These are phyloP conservation scores for Babesia ovata DNA, from an alignment of 169 alveolate genomes.

Conservation along the genomic window DNA sequence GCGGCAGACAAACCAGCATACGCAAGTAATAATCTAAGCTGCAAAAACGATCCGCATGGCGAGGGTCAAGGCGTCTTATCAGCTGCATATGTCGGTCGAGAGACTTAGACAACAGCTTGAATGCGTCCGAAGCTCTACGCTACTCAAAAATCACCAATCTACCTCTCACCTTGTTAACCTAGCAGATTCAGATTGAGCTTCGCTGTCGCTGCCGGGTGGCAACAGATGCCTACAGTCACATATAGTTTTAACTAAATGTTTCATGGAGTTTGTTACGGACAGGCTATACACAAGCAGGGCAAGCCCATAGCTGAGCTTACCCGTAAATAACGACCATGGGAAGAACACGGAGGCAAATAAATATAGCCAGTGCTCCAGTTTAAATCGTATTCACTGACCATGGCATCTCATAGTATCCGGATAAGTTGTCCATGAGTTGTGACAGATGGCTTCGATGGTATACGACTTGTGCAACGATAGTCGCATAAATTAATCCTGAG, in stretches of 20 bases:
- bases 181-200: neutral
- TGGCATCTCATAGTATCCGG: slow-evolving; percentile 35
- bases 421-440: neutral
- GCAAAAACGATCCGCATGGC: slow-evolving; percentile 11
- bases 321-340: too few relatives aligned
- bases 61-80: neutral
- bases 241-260: too few relatives aligned
- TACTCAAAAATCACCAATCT: neutral
- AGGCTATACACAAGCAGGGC: too few relatives aligned
- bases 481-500: slow-evolving; percentile 40
- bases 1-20: slow-evolving; percentile 29
- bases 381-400: slow-evolving; percentile 34
- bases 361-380: too few relatives aligned
- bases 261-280: neutral
- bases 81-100: neutral
- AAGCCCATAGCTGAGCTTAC: too few relatives aligned
- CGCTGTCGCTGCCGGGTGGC: neutral
- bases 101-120: slow-evolving; percentile 9
- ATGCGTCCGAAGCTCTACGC: slow-evolving; percentile 40
- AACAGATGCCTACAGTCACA: neutral
- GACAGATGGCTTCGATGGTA: neutral
- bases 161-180: neutral
- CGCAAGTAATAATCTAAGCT: slow-evolving; percentile 26
- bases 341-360: too few relatives aligned
- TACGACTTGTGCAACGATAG: slow-evolving; percentile 24